These are phyloP conservation scores for Lichtheimia corymbifera DNA, from an alignment of 371 early-diverging fungal genomes.

Conservation along the genomic window DNA sequence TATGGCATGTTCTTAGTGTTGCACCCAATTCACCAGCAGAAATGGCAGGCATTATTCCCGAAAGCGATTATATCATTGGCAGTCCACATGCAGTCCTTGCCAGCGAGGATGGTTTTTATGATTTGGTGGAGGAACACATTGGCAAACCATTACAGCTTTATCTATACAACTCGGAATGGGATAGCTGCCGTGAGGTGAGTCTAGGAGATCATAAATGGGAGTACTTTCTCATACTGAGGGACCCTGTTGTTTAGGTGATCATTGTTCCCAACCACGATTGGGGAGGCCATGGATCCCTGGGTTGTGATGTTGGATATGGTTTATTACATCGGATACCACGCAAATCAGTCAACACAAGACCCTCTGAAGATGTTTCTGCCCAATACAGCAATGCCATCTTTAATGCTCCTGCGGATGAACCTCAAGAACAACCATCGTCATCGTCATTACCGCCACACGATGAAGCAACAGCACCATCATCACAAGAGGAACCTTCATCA, in stretches of 20 bases:
- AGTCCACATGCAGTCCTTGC: slow-evolving; percentile 56
- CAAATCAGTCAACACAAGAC: neutral
- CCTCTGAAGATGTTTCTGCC: slow-evolving; percentile 9
- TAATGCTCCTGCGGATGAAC: slow-evolving; percentile 11
- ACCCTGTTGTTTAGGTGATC: slow-evolving; percentile 38
- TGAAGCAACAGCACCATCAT: neutral
- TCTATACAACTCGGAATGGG: slow-evolving; percentile 67
- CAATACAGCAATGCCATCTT: slow-evolving; percentile 19
- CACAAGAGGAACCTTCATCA: too few species aligned
- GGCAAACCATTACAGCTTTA: slow-evolving; percentile 61
- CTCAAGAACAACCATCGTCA: neutral
- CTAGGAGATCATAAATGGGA: neutral
- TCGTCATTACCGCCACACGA: neutral
- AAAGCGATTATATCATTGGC: slow-evolving; percentile 69
- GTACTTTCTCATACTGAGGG: neutral
- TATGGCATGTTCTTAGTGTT: slow-evolving; percentile 73
- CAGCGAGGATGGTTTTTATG: slow-evolving; percentile 65
- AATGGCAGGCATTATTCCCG: slow-evolving; percentile 64
- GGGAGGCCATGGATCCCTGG: slow-evolving; percentile 71
- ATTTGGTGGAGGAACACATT: slow-evolving; percentile 54
- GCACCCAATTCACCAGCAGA: slow-evolving; percentile 66
- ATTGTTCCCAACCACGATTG: slow-evolving; percentile 71
- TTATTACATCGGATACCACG: slow-evolving; percentile 25
- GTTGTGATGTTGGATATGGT: slow-evolving; percentile 70
- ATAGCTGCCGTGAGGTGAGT: slow-evolving; percentile 64